Conservation (phyloP, 2,329 filamentous ascomycete species). For the Amesomyces nigricolor region DNA sequence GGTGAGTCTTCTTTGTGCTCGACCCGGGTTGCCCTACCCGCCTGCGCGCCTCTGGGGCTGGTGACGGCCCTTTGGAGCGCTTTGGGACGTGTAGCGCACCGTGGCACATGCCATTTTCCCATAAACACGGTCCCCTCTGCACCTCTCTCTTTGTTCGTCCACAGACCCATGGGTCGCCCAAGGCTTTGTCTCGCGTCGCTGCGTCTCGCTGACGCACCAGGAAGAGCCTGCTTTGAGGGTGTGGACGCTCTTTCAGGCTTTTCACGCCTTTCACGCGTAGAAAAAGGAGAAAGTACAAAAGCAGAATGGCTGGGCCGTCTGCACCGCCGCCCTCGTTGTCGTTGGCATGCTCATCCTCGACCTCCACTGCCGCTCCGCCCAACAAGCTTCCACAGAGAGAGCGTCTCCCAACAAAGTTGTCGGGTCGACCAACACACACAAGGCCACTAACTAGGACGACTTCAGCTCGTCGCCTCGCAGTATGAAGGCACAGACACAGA, state of each 20-base stretch:
- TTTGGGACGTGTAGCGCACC: conserved; percentile 8
- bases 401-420: not conserved
- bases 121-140: not conserved
- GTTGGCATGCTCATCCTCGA: not conserved
- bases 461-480: not conserved
- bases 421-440: not conserved
- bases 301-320: conserved; percentile 9
- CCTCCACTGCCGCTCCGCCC: not conserved
- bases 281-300: conserved; percentile 17
- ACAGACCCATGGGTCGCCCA: conserved; percentile 8
- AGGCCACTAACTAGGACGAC: not conserved
- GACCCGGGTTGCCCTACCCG: not conserved
- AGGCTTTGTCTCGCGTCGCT: conserved; percentile 24
- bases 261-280: conserved; percentile 14
- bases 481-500: conserved; percentile 29
- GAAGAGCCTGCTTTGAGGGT: conserved; percentile 18
- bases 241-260: conserved; percentile 16
- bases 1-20: conserved; percentile 12
- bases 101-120: not conserved
- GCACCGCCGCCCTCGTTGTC: conserved; percentile 3
- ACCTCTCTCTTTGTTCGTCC: conserved; percentile 1
- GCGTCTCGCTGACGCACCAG: conserved; percentile 23
- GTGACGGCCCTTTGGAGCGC: conserved; percentile 3
- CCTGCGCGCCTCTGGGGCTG: conserved; percentile 6
- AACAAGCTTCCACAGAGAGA: not conserved